Evolutionary conservation across 768 basidiomycete genomes (phyloP).

Genomic region (Boletus rufocinnamomeus): DNA sequence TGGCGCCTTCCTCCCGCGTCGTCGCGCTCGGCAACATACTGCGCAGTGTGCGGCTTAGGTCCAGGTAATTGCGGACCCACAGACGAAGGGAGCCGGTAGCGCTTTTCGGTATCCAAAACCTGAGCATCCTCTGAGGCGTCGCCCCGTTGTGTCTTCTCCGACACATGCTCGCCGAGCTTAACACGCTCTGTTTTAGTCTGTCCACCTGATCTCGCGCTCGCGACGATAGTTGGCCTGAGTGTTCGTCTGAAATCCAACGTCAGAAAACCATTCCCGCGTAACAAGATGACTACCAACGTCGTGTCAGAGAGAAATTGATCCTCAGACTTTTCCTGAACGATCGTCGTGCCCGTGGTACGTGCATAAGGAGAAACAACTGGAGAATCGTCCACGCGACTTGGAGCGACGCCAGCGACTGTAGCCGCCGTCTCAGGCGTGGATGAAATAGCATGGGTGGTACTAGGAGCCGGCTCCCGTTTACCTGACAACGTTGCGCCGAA

Average conservation of each 20-base stretch:
- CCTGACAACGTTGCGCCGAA: neutral
- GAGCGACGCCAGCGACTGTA: neutral
- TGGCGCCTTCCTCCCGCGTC: neutral
- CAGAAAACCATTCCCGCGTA: neutral
- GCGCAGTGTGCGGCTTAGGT: neutral
- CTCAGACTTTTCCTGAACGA: neutral
- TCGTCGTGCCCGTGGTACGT: neutral
- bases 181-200: neutral
- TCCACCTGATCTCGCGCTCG: no score
- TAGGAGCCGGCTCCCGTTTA: neutral
- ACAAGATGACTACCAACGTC: conserved; percentile 9
- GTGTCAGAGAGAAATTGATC: neutral
- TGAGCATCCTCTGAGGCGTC: neutral
- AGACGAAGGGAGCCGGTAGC: neutral
- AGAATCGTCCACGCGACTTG: neutral
- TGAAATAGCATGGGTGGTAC: neutral
- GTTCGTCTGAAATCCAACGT: conserved; percentile 8
- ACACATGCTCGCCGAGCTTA: neutral
- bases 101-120: neutral
- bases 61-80: neutral
- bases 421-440: neutral
- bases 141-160: neutral
- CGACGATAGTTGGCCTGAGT: neutral
- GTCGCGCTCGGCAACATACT: neutral
- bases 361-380: neutral